Evolutionary conservation across 75 land plant genomes (phyloP).

Genomic region (Selaginella moellendorffii): DNA sequence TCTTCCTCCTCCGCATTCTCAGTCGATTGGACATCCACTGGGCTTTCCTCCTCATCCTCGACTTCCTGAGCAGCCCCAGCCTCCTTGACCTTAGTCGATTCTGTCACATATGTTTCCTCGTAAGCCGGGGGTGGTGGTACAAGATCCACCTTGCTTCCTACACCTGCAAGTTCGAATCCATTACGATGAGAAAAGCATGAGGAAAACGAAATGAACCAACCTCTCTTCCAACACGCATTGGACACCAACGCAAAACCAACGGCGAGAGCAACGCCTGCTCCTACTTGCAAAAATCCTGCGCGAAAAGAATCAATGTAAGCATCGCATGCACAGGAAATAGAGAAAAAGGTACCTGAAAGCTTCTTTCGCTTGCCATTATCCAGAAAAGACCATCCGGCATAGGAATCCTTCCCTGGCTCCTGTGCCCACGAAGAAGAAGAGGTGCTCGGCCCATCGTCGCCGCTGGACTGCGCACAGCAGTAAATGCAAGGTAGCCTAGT

Average conservation of each 20-base stretch:
- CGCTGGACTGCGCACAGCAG: background rate
- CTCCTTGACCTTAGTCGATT: background rate
- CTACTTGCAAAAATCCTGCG: conserved; percentile 10
- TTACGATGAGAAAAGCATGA: too few relatives aligned
- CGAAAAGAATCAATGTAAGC: background rate
- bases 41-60: background rate
- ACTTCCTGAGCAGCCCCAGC: background rate
- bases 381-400: background rate
- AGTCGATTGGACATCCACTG: background rate
- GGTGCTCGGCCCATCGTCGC: background rate
- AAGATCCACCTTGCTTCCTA: too few relatives aligned
- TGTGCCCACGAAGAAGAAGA: background rate
- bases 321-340: background rate
- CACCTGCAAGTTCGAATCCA: too few relatives aligned
- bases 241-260: conserved; percentile 12
- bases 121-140: too few relatives aligned
- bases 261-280: conserved; percentile 12
- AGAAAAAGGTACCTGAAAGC: background rate
- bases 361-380: background rate
- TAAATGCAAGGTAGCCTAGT: background rate
- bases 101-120: too few relatives aligned
- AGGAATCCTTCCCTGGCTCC: background rate
- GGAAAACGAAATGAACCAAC: background rate
- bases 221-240: conserved; percentile 10
- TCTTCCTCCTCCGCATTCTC: background rate